Base-by-base conservation (phyloP, 2,329 filamentous ascomycete genomes). In the Ascochyta pisi region DNA sequence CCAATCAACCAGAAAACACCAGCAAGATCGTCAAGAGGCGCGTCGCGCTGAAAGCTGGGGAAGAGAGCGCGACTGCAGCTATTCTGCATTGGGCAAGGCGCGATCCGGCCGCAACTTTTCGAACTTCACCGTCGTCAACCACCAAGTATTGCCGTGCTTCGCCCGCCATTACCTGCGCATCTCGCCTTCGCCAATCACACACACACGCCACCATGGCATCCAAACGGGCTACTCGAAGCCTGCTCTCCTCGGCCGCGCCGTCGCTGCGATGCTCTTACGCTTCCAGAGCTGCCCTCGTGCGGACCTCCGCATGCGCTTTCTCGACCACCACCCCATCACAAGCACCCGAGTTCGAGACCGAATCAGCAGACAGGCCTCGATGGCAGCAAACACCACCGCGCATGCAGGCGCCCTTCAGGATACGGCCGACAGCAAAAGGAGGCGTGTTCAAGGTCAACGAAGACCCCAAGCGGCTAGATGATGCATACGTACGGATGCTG, bases 401-500 rank as follows among this genome's bases (percentile, higher is more conserved):
- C 22, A 81, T 83, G 78, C 61, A 70, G 45, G 80, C 81, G 49
- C 80, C 81, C 22, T 72, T 78, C 50, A 79, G 87, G 77, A 64
- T 84, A 82, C 73, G 86, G 79, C 78, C 83, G 78, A 62, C 82
- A 79, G 71, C 86, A 78, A 77, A 79, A 81, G 68, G 84, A 79
- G 49, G 73, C 66, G 58, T 82, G 77, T 94, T 86, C 84, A 73
- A 73, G 66, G 87, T 92, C 75, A 98, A 98, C 77, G 83, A 85
- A 19, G 86, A 93, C 70, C 90, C 91, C 9, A 82, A 80, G 63
- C 82, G 82, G 69, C 81, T 99, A 51, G 89, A 98, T 73, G 81
- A 84, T 44, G 89, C 92, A 76, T 96, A 97, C 76, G 82, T 84
- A 63, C 82, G 82, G 49, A 84, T 98, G 65, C 79, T 98, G 51